Evolutionary conservation across 148 eudicot genomes (phyloP), one percentile per base, ranked within the genome.

Genomic region (Camellia sinensis): DNA sequence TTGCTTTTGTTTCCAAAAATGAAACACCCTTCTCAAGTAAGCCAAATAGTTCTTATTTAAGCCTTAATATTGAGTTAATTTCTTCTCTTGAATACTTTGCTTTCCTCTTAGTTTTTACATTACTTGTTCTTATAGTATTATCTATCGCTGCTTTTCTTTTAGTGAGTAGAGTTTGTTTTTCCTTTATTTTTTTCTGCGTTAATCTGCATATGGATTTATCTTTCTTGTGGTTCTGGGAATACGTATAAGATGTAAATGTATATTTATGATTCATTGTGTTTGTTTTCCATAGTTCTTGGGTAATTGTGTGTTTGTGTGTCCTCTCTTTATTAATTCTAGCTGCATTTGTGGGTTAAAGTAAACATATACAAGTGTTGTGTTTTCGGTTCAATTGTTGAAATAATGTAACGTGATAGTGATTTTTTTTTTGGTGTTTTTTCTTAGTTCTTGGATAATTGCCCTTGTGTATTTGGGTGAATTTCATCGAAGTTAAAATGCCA

Each of bases 11-110:
- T 17, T 10, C 14, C 50, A 40, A 60, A 5, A n/a, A 41, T 10
- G 45, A 14, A 73, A 73, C 11, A 73, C 19, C 45, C 43, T 52
- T 53, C 45, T 73, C 62, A 37, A 53, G 76, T 73, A 52, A 53
- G 76, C 45, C 62, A 53, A 7, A 0, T 17, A 59, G 53, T 69
- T 69, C 69, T 3, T 37, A 1, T 64, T 2, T 22, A 0, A 29
- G 50, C 52, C 44, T 68, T 19, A 68, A 44, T 6, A 6, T 69
- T 69, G 53, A 69, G 41, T 44, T 69, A 3, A 44, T 69, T 69
- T 41, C 19, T 13, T 45, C 73, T 68, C 74, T 69, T 6, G 57
- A 19, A 48, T 48, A 46, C 17, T 22, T 48, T 46, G 8, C 19
- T 22, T 14, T 14, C 21, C 44, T 17, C 50, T 50, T 14, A 22